Conservation (phyloP, 78 protist species). For the Carpediemonas membranifera region DNA sequence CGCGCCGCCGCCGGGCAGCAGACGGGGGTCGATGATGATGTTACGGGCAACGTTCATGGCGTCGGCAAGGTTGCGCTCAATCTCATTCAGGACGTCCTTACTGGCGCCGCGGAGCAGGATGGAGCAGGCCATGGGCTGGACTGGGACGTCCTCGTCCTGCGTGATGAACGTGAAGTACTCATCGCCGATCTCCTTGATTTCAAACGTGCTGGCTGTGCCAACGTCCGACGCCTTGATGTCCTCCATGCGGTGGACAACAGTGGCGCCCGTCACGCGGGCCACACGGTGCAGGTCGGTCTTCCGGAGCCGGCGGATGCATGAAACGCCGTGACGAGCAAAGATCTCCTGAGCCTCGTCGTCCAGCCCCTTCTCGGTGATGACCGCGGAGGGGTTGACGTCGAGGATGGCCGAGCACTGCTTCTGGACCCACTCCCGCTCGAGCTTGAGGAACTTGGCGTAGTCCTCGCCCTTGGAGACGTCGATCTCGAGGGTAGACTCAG, state of each 20-base stretch:
- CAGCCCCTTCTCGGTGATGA: slow-evolving; percentile 97
- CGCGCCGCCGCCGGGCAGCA: slow-evolving; percentile 98
- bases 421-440: slow-evolving; percentile 83
- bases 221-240: slow-evolving; percentile 84
- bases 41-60: slow-evolving; percentile 94
- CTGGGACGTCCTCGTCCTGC: slow-evolving; percentile 24
- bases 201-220: slow-evolving; percentile 71
- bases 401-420: slow-evolving; percentile 70
- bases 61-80: slow-evolving; percentile 77
- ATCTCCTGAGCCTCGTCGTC: slow-evolving; percentile 82
- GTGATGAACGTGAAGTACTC: slow-evolving; percentile 89
- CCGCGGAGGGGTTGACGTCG: slow-evolving; percentile 86
- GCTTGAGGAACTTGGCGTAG: slow-evolving; percentile 27
- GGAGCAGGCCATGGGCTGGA: slow-evolving; percentile 97
- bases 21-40: slow-evolving; percentile 75
- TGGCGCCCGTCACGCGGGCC: slow-evolving; percentile 95
- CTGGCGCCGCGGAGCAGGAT: slow-evolving; percentile 94
- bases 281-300: slow-evolving; percentile 96
- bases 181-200: slow-evolving; percentile 80
- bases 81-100: slow-evolving; percentile 94
- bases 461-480: slow-evolving; percentile 6
- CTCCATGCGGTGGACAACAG: slow-evolving; percentile 78
- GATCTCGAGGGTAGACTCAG: slow-evolving; percentile 52
- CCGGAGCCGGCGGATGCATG: slow-evolving; percentile 86
- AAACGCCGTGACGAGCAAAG: slow-evolving; percentile 69